phyloP scores from a whole-genome alignment of 75 land plant species.

The Isoetes taiwanensis region DNA sequence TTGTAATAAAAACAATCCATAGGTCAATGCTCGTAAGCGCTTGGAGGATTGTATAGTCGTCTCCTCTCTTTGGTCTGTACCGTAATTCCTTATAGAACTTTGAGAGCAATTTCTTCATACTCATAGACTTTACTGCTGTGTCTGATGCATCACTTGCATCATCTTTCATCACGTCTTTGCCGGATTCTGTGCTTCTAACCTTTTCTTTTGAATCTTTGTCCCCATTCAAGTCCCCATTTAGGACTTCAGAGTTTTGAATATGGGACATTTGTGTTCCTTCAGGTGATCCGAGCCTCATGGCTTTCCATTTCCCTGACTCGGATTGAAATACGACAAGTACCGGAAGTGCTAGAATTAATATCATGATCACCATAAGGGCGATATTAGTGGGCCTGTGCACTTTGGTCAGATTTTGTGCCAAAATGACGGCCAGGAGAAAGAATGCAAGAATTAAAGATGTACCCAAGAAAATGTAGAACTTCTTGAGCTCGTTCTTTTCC shows the following conservation, averaged over 20 bases:
- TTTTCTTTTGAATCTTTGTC: background rate
- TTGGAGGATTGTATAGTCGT: background rate
- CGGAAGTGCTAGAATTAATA: slow-evolving; percentile 4
- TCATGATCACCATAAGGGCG: background rate
- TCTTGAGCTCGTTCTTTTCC: background rate
- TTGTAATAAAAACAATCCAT: background rate
- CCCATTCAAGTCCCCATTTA: background rate
- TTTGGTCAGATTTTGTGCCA: background rate
- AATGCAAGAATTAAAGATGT: background rate
- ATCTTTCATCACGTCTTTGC: background rate
- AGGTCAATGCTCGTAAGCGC: background rate
- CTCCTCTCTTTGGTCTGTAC: slow-evolving; percentile 1
- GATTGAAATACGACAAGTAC: background rate
- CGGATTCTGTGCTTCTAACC: background rate
- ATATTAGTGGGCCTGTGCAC: background rate
- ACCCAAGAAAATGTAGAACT: background rate
- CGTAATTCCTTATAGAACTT: background rate
- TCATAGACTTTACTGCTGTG: background rate
- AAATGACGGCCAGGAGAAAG: slow-evolving; percentile 4
- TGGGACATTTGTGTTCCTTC: background rate
- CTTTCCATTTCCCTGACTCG: background rate
- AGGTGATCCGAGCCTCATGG: background rate
- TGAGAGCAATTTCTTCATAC: background rate
- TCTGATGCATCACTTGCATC: background rate
- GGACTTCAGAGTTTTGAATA: background rate